phyloP scores from a whole-genome alignment of 176 grass and related monocot species.

The Miscanthus lutarioriparius region DNA sequence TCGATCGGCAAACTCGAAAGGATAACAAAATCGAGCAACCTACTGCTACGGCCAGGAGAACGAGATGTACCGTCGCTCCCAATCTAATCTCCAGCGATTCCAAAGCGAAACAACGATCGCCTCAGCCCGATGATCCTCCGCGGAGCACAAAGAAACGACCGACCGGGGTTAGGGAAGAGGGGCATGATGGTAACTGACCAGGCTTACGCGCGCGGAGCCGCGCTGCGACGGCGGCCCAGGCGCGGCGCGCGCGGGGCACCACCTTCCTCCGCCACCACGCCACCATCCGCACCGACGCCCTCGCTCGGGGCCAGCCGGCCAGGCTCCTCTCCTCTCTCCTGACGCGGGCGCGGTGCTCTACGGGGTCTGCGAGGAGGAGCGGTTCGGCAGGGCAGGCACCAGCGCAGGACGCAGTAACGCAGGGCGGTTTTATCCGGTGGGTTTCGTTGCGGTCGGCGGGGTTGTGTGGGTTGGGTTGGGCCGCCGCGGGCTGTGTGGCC shows the following conservation, averaged over 20 bases:
- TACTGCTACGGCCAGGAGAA: neutral
- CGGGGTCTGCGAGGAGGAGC: neutral
- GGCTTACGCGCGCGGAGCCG: constrained; percentile 45
- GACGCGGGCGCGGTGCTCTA: neutral
- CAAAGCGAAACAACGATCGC: neutral
- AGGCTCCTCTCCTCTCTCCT: neutral
- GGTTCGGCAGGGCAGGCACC: too few species aligned
- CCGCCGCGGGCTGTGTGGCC: neutral
- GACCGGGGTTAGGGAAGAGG: neutral
- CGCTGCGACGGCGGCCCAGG: constrained; percentile 53
- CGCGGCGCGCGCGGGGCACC: constrained; percentile 60
- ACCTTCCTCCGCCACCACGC: constrained; percentile 74
- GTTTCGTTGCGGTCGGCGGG: neutral
- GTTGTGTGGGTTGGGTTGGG: neutral
- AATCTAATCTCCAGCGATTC: neutral
- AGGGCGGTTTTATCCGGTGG: neutral
- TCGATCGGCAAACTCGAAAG: neutral
- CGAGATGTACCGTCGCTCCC: neutral
- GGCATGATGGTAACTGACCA: constrained; percentile 17
- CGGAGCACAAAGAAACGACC: neutral
- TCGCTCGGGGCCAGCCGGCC: too few species aligned
- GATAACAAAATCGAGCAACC: neutral
- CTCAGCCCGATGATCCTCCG: too few species aligned
- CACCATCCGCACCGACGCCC: constrained; percentile 2
- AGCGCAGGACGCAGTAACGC: too few species aligned